phyloP scores from a whole-genome alignment of 441 rosid genomes.

The Adansonia gregorii region DNA sequence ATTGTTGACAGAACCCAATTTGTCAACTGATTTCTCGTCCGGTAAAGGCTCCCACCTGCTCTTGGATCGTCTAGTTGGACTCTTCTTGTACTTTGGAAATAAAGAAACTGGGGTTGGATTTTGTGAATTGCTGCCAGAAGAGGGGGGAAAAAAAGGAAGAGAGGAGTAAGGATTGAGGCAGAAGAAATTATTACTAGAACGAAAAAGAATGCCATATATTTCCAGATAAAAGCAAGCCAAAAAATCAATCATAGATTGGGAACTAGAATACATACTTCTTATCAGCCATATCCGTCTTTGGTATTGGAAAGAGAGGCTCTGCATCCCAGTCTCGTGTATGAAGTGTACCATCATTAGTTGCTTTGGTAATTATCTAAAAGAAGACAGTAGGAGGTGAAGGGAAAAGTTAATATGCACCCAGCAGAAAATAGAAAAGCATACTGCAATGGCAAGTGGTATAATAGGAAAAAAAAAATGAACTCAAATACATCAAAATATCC shows the following conservation, averaged over 20 bases:
- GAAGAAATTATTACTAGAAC: conserved; percentile 28
- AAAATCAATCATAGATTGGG: conserved; percentile 14
- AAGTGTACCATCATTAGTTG: conserved; percentile 77
- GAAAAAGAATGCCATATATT: conserved; percentile 22
- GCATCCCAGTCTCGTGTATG: conserved; percentile 87
- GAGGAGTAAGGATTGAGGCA: background rate
- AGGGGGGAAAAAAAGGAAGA: conserved; percentile 18
- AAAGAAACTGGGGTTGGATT: conserved; percentile 45
- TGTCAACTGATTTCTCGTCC: conserved; percentile 66
- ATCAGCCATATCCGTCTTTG: conserved; percentile 44
- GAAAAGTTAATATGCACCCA: conserved; percentile 16
- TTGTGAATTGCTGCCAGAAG: conserved; percentile 45
- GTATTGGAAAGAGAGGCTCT: conserved; percentile 82
- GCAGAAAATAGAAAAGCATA: conserved; percentile 25
- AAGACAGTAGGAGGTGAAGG: conserved; percentile 25
- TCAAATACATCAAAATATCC: conserved; percentile 22
- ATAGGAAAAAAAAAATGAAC: conserved; percentile 10
- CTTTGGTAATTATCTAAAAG: conserved; percentile 74
- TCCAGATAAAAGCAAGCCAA: conserved; percentile 18
- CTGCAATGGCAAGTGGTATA: conserved; percentile 19
- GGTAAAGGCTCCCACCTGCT: conserved; percentile 98
- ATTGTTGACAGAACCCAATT: conserved; percentile 45
- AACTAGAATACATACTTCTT: conserved; percentile 55
- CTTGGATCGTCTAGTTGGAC: conserved; percentile 80
- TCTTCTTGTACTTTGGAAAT: conserved; percentile 52